Conservation (phyloP, 352 stramenopile genomes). For the Pythium dissotocum region DNA sequence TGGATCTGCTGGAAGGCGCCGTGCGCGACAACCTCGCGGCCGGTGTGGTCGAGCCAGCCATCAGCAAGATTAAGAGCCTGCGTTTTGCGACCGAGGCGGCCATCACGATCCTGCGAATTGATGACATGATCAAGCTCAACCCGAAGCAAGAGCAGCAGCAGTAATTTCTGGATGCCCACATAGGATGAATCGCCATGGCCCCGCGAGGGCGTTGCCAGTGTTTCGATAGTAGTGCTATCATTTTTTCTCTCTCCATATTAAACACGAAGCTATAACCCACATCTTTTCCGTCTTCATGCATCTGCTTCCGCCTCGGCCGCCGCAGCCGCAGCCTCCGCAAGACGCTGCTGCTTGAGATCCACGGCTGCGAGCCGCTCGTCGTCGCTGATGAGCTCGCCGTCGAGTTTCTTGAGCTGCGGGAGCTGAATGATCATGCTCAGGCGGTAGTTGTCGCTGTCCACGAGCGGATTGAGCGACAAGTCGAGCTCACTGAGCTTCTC, state of each 20-base stretch:
- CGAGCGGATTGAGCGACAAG: conserved; percentile 55
- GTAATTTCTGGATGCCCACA: conserved; percentile 34
- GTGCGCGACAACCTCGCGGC: conserved; percentile 96
- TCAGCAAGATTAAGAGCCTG: conserved; percentile 99
- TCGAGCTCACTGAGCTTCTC: conserved; percentile 42
- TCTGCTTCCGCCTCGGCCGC: conserved; percentile 29
- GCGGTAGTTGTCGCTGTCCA: conserved; percentile 58
- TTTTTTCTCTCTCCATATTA: conserved; percentile 28
- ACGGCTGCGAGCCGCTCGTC: conserved; percentile 63
- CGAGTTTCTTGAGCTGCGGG: conserved; percentile 59
- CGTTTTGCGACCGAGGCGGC: conserved; percentile 99
- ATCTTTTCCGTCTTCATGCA: conserved; percentile 23
- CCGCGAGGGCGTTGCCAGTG: conserved; percentile 11
- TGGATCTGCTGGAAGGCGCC: conserved; percentile 95
- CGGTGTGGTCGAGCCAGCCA: conserved; percentile 99
- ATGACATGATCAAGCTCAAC: conserved; percentile 98
- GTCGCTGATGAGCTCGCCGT: conserved; percentile 53
- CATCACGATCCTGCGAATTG: conserved; percentile 99
- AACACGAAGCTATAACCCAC: conserved; percentile 17
- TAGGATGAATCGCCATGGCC: conserved; percentile 24
- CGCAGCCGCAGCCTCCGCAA: conserved; percentile 30
- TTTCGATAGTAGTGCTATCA: conserved; percentile 32
- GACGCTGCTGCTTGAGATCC: conserved; percentile 52
- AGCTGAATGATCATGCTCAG: conserved; percentile 50
- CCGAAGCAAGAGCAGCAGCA: conserved; percentile 82